Percentiles rank a stretch among this genome's conserved stretches.
phyloP scores from a whole-genome alignment of 2,329 filamentous ascomycete genomes.

The Ambrosiella xylebori region DNA sequence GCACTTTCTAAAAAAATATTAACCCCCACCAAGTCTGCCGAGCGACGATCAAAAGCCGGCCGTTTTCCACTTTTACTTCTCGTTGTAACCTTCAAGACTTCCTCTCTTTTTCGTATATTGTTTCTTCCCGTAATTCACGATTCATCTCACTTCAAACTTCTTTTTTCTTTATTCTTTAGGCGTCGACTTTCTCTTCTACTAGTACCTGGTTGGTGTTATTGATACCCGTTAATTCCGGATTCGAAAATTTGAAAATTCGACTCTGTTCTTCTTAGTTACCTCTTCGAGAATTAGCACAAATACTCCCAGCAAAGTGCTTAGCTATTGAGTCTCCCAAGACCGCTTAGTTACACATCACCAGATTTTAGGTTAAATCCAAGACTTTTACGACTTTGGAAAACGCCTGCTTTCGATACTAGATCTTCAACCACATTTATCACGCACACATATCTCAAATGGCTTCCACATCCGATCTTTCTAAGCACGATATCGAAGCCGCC shows the following conservation, averaged over 20 bases:
- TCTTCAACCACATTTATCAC: not conserved
- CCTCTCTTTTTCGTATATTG: not conserved
- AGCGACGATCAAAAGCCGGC: not conserved
- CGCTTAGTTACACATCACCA: not conserved
- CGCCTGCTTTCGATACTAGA: not conserved
- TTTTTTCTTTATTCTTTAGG: not conserved
- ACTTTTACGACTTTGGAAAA: too few relatives aligned
- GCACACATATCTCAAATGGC: not conserved
- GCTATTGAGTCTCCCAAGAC: not conserved
- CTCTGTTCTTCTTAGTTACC: not conserved
- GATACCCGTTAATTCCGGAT: not conserved
- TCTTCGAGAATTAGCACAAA: not conserved
- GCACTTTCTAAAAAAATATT: not conserved
- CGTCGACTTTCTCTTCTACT: not conserved
- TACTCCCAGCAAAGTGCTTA: not conserved
- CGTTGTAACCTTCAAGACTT: not conserved
- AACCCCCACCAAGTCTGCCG: not conserved
- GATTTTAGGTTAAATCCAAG: not conserved
- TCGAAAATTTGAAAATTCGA: not conserved
- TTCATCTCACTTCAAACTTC: not conserved
- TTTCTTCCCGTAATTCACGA: not conserved
- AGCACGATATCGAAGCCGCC: conserved; percentile 6
- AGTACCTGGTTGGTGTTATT: not conserved
- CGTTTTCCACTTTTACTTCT: conserved; percentile 5
- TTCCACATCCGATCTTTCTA: conserved; percentile 7